Conservation (phyloP, 805 yeast species). For the Lipomyces yamanashiensis region DNA sequence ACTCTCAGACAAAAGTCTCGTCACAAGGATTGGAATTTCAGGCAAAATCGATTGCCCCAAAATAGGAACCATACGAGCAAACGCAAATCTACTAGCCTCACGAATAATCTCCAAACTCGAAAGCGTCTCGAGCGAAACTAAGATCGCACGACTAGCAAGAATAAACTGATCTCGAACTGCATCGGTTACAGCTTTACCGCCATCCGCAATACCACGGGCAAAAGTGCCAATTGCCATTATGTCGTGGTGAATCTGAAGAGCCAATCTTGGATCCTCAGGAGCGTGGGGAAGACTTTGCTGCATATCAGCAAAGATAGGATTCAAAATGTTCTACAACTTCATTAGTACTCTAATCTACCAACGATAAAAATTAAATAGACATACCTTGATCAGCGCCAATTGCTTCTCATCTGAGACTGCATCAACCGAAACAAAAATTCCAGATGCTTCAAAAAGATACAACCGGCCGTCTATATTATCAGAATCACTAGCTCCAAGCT, state of each 20-base stretch:
- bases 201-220: slow-evolving; percentile 78
- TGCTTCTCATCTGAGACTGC: slow-evolving; percentile 52
- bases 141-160: slow-evolving; percentile 77
- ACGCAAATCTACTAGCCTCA: slow-evolving; percentile 79
- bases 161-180: slow-evolving; percentile 57
- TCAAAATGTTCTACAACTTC: slow-evolving; percentile 65
- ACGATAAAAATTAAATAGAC: slow-evolving; percentile 5
- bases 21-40: slow-evolving; percentile 71
- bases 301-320: slow-evolving; percentile 73
- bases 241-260: slow-evolving; percentile 82
- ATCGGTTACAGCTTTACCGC: slow-evolving; percentile 31
- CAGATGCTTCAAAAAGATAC: slow-evolving; percentile 83
- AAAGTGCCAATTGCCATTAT: slow-evolving; percentile 88
- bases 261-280: slow-evolving; percentile 51
- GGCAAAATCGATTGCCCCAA: slow-evolving; percentile 57
- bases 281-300: slow-evolving; percentile 62
- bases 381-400: slow-evolving; percentile 45
- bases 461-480: slow-evolving; percentile 77
- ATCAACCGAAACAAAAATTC: slow-evolving; percentile 62
- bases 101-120: slow-evolving; percentile 69
- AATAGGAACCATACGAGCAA: slow-evolving; percentile 83
- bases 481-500: slow-evolving; percentile 53
- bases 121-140: slow-evolving; percentile 80
- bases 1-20: slow-evolving; percentile 64
- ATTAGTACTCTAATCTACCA: background rate